A percentile compares a stretch with the other conserved stretches of the same genome.
Evolutionary conservation across 2,329 filamentous ascomycete species (phyloP).

Genomic region (Aphanoascus verrucosus): DNA sequence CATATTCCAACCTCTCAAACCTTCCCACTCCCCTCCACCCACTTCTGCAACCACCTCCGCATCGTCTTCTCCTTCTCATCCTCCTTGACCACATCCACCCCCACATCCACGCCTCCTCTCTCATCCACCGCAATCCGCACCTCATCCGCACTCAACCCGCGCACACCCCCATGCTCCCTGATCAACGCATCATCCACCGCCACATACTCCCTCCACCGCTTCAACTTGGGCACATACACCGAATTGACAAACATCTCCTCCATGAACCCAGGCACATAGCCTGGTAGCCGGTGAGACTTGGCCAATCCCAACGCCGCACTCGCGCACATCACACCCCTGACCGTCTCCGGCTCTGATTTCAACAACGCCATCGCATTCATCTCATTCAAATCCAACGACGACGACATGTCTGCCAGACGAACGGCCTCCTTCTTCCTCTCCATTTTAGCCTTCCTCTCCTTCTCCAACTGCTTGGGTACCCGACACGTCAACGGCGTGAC

Average conservation of each 20-base stretch:
- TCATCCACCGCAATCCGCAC: constrained; percentile 60
- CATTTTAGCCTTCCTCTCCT: constrained; percentile 45
- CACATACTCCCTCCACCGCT: constrained; percentile 51
- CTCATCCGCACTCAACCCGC: constrained; percentile 52
- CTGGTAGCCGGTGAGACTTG: constrained; percentile 21
- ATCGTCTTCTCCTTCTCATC: constrained; percentile 23
- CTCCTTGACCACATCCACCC: constrained; percentile 14
- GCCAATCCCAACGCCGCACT: constrained; percentile 28
- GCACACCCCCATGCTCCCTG: constrained; percentile 49
- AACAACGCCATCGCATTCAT: constrained; percentile 6
- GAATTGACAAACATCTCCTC: constrained; percentile 33
- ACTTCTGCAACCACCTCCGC: constrained; percentile 30
- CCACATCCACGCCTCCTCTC: constrained; percentile 43
- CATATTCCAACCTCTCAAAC: not conserved
- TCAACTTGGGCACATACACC: constrained; percentile 47
- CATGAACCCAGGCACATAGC: constrained; percentile 13
- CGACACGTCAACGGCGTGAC: constrained; percentile 73
- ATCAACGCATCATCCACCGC: constrained; percentile 62
- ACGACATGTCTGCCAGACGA: constrained; percentile 11
- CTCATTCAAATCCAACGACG: not conserved
- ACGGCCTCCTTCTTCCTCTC: constrained; percentile 26
- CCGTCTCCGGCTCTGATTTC: constrained; percentile 16
- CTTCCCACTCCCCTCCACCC: constrained; percentile 21
- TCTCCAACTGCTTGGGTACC: constrained; percentile 63
- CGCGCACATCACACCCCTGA: constrained; percentile 24